These are phyloP conservation scores for Candida gorgasii DNA, from an alignment of 805 yeast genomes.

Conservation along the genomic window DNA sequence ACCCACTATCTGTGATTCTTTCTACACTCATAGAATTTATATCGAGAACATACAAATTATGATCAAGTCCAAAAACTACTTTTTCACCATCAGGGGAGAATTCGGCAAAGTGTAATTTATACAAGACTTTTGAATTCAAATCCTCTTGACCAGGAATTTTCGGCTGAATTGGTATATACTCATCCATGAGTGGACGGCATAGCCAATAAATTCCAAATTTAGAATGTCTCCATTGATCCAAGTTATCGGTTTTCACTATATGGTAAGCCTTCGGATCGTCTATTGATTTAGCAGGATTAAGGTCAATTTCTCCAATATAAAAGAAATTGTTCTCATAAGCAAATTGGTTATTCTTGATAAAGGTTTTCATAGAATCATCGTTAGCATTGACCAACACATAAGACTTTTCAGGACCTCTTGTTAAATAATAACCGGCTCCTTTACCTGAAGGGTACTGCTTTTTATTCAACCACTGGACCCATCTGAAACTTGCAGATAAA, in stretches of 20 bases:
- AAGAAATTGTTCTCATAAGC: constrained; percentile 41
- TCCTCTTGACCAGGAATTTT: constrained; percentile 14
- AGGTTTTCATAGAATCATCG: constrained; percentile 18
- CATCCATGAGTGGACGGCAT: constrained; percentile 24
- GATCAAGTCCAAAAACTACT: constrained; percentile 55
- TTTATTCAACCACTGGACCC: constrained; percentile 29
- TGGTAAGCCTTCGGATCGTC: constrained; percentile 46
- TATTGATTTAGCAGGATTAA: constrained; percentile 44
- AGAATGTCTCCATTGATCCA: constrained; percentile 46
- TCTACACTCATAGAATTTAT: constrained; percentile 20
- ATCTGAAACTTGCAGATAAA: constrained; percentile 17
- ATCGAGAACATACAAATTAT: constrained; percentile 54
- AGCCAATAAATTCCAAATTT: constrained; percentile 39
- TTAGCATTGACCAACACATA: constrained; percentile 28
- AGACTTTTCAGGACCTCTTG: constrained; percentile 12
- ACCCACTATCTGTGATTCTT: constrained; percentile 54
- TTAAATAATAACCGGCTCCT: constrained; percentile 33
- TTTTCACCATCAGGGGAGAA: constrained; percentile 64
- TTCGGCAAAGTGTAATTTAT: constrained; percentile 50
- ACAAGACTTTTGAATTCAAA: constrained; percentile 16
- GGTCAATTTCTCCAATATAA: constrained; percentile 28
- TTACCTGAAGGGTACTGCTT: constrained; percentile 32
- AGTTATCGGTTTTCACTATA: constrained; percentile 53
- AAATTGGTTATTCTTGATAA: constrained; percentile 37
- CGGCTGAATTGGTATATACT: constrained; percentile 37